phyloP scores from a whole-genome alignment of 495 filamentous ascomycete species.

The Lasiosphaeria hispida region DNA sequence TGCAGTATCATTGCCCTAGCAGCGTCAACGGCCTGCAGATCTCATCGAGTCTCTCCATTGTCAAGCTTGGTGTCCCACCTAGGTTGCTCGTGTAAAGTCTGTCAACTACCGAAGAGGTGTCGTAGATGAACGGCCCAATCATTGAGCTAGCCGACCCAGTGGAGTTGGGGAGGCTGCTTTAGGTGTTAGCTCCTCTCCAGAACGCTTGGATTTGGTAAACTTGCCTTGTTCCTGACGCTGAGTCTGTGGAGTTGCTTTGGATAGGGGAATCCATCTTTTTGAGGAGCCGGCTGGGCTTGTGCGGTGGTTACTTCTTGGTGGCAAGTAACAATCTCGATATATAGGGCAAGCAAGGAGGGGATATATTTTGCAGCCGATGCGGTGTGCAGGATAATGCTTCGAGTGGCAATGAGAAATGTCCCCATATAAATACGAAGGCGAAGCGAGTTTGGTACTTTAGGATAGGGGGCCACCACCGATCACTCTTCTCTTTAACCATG shows the following conservation, averaged over 20 bases:
- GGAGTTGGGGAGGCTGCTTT: background rate
- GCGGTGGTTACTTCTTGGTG: too few relatives aligned
- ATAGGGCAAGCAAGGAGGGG: background rate
- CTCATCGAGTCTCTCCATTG: slow-evolving; percentile 4
- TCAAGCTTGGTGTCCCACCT: background rate
- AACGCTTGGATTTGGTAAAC: background rate
- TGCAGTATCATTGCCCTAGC: too few relatives aligned
- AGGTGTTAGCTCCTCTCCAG: background rate
- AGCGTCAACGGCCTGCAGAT: slow-evolving; percentile 3
- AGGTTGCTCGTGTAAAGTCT: slow-evolving; percentile 2
- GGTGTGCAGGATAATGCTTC: too few relatives aligned
- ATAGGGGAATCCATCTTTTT: background rate
- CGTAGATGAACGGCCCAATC: slow-evolving; percentile 5
- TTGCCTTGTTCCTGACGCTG: background rate
- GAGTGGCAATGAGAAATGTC: too few relatives aligned
- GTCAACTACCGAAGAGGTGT: slow-evolving; percentile 5
- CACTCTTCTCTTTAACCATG: too few relatives aligned
- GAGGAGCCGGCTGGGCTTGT: background rate
- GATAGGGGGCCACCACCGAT: too few relatives aligned
- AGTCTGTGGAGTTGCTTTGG: background rate
- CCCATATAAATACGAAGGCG: too few relatives aligned
- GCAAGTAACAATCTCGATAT: background rate
- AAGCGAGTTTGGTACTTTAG: too few relatives aligned
- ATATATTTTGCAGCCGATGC: too few relatives aligned
- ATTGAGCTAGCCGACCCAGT: background rate